Percentiles rank a stretch among this genome's conserved stretches.
phyloP scores from a whole-genome alignment of 495 filamentous ascomycete genomes.

The Hypoxylon perforatum region DNA sequence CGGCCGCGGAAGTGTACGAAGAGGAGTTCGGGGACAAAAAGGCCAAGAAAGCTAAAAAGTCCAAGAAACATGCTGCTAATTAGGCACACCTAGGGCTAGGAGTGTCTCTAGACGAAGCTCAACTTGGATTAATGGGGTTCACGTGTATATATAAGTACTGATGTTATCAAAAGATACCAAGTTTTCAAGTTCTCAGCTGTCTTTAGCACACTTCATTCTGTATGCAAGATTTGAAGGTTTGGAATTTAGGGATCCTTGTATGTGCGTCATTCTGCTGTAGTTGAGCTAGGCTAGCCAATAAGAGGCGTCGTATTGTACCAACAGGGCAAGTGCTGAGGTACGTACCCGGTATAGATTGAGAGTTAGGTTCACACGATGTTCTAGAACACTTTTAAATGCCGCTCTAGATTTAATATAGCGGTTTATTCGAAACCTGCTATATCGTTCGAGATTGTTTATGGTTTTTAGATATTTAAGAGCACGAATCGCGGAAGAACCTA shows the following conservation, averaged over 20 bases:
- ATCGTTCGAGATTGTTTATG: too few relatives aligned
- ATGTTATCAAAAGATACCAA: constrained; percentile 32
- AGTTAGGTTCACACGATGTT: too few relatives aligned
- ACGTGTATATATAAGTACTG: constrained; percentile 22
- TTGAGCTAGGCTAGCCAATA: background rate
- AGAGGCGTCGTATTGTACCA: background rate
- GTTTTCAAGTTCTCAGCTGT: background rate
- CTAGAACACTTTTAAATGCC: too few relatives aligned
- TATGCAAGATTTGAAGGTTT: too few relatives aligned
- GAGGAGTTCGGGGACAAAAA: constrained; percentile 68
- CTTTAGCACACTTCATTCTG: too few relatives aligned
- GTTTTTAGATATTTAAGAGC: too few relatives aligned
- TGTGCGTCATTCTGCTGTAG: constrained; percentile 1
- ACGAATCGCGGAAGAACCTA: too few relatives aligned
- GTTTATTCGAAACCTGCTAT: too few relatives aligned
- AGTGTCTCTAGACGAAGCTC: background rate
- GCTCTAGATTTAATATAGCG: too few relatives aligned
- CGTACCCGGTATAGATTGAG: too few relatives aligned
- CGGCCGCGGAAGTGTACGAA: constrained; percentile 67
- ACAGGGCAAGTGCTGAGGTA: background rate
- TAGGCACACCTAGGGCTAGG: constrained; percentile 2
- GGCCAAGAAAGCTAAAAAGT: constrained; percentile 67
- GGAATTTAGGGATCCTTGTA: background rate
- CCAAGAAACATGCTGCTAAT: constrained; percentile 29
- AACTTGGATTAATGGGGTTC: background rate